Evolutionary conservation across 208 protist genomes (phyloP), one percentile per base, ranked within the genome.

Genomic region (Phytomonas francai): DNA sequence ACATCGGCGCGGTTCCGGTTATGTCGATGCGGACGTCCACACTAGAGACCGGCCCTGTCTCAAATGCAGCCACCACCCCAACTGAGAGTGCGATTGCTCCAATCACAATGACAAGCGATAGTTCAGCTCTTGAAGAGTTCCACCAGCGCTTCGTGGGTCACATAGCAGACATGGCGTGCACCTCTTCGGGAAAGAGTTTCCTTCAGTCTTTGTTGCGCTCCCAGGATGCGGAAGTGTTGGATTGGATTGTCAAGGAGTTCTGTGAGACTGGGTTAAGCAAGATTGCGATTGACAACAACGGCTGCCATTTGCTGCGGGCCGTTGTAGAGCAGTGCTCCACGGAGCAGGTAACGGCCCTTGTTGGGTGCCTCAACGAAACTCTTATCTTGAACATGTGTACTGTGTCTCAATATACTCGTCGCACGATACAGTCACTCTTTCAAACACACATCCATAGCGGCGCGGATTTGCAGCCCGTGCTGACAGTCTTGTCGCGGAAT

Each of bases 381-480:
- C 73, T 91, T 0, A 66, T 94, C 14, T 74, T 94, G 54, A 92
- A 92, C 74, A 78, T 91, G 60, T 89, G 82, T 69, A 91, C 89
- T 25, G 70, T 85, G 7, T 89, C 86, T 22, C 85, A 92, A 78
- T 81, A 94, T 81, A 89, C 86, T 12, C 83, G 89, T 57, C 77
- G 83, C 60, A 80, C 84, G 34, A 69, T 94, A 49, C 81, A 92
- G 78, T 68, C 79, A 22, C 70, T 94, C 11, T 92, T 92, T 71
- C 84, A 91, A 60, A 80, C 77, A n/a, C 78, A 76, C 12, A 2
- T 49, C 4, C 4, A 49, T 2, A 36, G 36, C 28, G 54, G 71
- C 54, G 81, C 87, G 66, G 82, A 94, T 72, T 72, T 91, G 32
- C 71, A 73, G 42, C 59, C 73, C 27, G 74, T 94, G 49, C 77